Evolutionary conservation across 176 grass and related monocot species (phyloP), one percentile per base, ranked within the genome.

Genomic region (Thinopyrum elongatum): DNA sequence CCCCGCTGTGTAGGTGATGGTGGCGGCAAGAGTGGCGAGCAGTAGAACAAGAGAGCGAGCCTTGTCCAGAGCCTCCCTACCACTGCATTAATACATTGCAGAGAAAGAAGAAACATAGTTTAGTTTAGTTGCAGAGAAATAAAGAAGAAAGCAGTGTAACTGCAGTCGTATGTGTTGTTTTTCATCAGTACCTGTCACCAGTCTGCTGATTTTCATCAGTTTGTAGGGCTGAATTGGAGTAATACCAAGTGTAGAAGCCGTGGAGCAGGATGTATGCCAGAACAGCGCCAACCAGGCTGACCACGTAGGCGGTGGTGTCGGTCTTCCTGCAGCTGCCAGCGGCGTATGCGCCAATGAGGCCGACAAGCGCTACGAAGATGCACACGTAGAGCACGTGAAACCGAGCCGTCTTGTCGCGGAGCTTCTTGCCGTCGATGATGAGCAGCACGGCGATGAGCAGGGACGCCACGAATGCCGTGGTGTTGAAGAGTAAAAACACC

Each of bases 1-100:
- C 0, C 86, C 89, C 0, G 92, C 89, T 59, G 88, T 67, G 86
- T 94, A 94, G 4, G 92, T 88, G 53, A 90, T 74, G 41, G 77
- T 87, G 1, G 79, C 74, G 2, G 83, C 85, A 4, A 94, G 79
- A 59, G 46, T 88, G 6, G 92, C 86, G 0, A 94, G 88, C 16
- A 94, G 62, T 46, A 88, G 67, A 12, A 84, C 58, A 26, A 70
- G 39, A 26, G 49, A 70, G 0, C 81, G 74, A 44, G 51, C 73
- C 64, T 51, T 78, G 1, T 66, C 68, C 39, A 62, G 21, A 33
- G 5, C 16, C 8, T 22, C 36, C 3, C 25, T 80, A 21, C 1
- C 8, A 41, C 12, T 73, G 69, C 38, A 73, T 73, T 34, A 2
- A 6, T 51, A 17, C 17, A 33, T 35, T 57, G 49, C 19, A 77